phyloP scores from a whole-genome alignment of 1,139 yeast genomes.

The Diutina ranongensis region DNA sequence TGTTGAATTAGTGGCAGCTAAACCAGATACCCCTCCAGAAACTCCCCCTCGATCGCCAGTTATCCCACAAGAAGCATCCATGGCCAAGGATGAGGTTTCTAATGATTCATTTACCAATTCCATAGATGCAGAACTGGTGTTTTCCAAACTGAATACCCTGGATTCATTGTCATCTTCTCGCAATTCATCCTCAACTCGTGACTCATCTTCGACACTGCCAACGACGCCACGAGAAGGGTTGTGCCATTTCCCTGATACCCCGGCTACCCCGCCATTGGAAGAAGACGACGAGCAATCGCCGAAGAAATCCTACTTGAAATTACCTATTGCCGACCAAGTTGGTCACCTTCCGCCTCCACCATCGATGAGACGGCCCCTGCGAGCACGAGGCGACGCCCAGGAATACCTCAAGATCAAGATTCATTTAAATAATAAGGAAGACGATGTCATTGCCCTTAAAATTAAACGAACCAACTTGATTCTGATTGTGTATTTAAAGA shows the following conservation, averaged over 20 bases:
- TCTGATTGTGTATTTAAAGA: conserved; percentile 22
- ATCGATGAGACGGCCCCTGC: neutral
- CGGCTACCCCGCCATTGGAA: conserved; percentile 1
- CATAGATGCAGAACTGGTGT: neutral
- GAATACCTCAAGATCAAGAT: conserved; percentile 24
- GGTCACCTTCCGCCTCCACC: neutral
- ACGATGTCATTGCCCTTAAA: conserved; percentile 23
- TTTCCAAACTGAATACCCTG: neutral
- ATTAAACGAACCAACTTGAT: conserved; percentile 18
- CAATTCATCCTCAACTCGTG: no score
- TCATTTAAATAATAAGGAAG: conserved; percentile 19
- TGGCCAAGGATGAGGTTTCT: neutral
- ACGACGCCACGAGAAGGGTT: neutral
- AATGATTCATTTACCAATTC: neutral
- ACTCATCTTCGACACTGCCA: neutral
- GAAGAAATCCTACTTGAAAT: neutral
- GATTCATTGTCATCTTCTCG: neutral
- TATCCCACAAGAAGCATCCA: neutral
- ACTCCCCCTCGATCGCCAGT: neutral
- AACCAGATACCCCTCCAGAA: neutral
- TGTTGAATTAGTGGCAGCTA: neutral
- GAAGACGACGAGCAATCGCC: neutral
- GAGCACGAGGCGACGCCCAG: neutral
- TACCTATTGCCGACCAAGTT: neutral
- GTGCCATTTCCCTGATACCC: conserved; percentile 2